Percentiles rank a stretch among this genome's conserved stretches.
These are phyloP conservation scores for Hypoxylon fuscum DNA, from an alignment of 495 filamentous ascomycete genomes.

Conservation along the genomic window DNA sequence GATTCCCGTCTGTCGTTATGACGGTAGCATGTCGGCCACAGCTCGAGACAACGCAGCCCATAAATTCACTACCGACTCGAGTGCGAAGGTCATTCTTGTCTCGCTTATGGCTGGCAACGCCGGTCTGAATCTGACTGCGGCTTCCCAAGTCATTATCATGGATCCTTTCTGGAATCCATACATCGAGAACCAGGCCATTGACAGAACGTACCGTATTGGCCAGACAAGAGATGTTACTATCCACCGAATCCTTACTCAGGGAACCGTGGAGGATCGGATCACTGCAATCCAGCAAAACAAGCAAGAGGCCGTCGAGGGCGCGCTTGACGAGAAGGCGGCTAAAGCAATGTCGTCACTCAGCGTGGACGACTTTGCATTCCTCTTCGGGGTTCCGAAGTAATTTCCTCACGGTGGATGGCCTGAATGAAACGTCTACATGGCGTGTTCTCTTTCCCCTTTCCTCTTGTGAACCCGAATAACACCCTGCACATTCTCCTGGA, in stretches of 20 bases:
- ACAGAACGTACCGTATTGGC: constrained; percentile 89
- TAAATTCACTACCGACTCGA: constrained; percentile 71
- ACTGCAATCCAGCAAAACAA: constrained; percentile 83
- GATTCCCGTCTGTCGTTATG: constrained; percentile 72
- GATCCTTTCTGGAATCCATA: constrained; percentile 97
- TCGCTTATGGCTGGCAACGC: constrained; percentile 91
- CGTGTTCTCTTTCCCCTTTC: too few relatives aligned
- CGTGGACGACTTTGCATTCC: constrained; percentile 69
- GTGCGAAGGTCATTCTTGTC: constrained; percentile 82
- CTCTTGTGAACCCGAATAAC: too few relatives aligned
- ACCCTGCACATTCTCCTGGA: too few relatives aligned
- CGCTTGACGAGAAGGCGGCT: constrained; percentile 78
- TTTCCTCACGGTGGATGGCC: too few relatives aligned
- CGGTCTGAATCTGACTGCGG: constrained; percentile 84
- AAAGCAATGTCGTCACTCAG: constrained; percentile 70
- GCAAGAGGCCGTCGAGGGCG: constrained; percentile 75
- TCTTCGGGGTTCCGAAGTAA: constrained; percentile 64
- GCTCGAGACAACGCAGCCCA: constrained; percentile 75
- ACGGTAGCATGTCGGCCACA: constrained; percentile 78
- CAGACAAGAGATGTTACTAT: constrained; percentile 79
- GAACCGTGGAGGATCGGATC: constrained; percentile 90
- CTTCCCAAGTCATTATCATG: constrained; percentile 86
- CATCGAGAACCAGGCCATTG: constrained; percentile 92
- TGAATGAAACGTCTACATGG: too few relatives aligned
- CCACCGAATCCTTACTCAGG: constrained; percentile 77